phyloP scores from a whole-genome alignment of 495 filamentous ascomycete species.

The Penicillium subrubescens region DNA sequence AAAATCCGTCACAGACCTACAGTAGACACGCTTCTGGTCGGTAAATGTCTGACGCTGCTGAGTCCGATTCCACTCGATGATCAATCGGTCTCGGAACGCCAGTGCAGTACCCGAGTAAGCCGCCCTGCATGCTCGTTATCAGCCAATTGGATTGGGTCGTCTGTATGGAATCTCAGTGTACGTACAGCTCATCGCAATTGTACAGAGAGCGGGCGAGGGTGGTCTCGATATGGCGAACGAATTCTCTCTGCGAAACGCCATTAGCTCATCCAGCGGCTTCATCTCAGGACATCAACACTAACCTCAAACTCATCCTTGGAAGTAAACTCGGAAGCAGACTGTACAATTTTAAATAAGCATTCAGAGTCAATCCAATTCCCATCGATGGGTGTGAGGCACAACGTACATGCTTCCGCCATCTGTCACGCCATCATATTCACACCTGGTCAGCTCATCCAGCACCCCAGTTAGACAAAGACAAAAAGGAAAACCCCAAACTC shows the following conservation, averaged over 20 bases:
- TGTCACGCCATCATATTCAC: conserved; percentile 22
- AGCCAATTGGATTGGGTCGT: neutral
- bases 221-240: conserved; percentile 94
- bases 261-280: conserved; percentile 9
- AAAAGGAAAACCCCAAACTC: conserved; percentile 30
- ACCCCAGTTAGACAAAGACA: neutral
- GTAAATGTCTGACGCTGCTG: conserved; percentile 91
- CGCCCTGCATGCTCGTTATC: conserved; percentile 49
- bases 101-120: conserved; percentile 89
- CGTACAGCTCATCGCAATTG: conserved; percentile 89
- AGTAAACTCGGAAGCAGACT: conserved; percentile 70
- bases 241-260: conserved; percentile 59
- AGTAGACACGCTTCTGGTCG: conserved; percentile 93
- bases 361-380: neutral
- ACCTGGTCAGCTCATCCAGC: conserved; percentile 19
- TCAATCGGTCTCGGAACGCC: conserved; percentile 88
- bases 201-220: conserved; percentile 94
- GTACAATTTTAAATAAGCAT: neutral
- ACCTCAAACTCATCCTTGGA: conserved; percentile 75
- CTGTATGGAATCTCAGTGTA: neutral
- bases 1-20: conserved; percentile 35
- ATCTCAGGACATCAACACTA: neutral
- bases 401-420: conserved; percentile 79
- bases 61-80: conserved; percentile 96
- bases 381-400: neutral